Conservation (phyloP, 768 basidiomycete genomes). For the Pholiota microspora region DNA sequence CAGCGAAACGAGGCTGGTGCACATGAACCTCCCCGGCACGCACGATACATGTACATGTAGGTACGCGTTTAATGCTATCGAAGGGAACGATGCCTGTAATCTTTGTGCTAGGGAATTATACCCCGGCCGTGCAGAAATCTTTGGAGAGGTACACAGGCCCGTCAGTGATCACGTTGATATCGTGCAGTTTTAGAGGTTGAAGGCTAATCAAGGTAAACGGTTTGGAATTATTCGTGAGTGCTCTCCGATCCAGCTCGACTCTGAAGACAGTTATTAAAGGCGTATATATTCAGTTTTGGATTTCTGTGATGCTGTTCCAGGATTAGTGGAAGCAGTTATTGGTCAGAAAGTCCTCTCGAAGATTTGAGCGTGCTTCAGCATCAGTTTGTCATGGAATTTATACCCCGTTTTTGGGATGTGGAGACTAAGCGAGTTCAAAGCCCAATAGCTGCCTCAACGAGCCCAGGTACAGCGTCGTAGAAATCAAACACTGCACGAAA, state of each 20-base stretch:
- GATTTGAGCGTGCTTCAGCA: neutral
- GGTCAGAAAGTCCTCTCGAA: slow-evolving; percentile 17
- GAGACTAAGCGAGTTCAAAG: slow-evolving; percentile 12
- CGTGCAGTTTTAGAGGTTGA: neutral
- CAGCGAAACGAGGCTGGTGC: slow-evolving; percentile 40
- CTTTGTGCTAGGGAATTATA: slow-evolving; percentile 38
- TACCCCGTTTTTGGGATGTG: no score
- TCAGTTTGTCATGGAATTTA: neutral
- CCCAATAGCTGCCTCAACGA: slow-evolving; percentile 45
- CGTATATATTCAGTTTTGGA: slow-evolving; percentile 36
- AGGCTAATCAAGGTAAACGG: slow-evolving; percentile 36
- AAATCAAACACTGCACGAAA: slow-evolving; percentile 42
- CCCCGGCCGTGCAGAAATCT: slow-evolving; percentile 38
- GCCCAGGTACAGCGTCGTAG: slow-evolving; percentile 42
- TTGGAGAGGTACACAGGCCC: slow-evolving; percentile 41
- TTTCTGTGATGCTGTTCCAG: slow-evolving; percentile 45
- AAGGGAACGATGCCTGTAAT: neutral
- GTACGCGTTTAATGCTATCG: slow-evolving; percentile 2
- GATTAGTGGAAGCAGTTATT: slow-evolving; percentile 44
- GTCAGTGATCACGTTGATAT: slow-evolving; percentile 26
- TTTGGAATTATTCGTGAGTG: slow-evolving; percentile 47
- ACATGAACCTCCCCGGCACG: slow-evolving; percentile 51
- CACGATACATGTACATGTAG: slow-evolving; percentile 49
- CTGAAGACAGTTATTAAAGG: neutral
- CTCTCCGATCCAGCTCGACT: neutral